Percentiles rank a stretch among this genome's conserved stretches.
Conservation (phyloP, 306 rosid species). For the Corylus heterophylla region DNA sequence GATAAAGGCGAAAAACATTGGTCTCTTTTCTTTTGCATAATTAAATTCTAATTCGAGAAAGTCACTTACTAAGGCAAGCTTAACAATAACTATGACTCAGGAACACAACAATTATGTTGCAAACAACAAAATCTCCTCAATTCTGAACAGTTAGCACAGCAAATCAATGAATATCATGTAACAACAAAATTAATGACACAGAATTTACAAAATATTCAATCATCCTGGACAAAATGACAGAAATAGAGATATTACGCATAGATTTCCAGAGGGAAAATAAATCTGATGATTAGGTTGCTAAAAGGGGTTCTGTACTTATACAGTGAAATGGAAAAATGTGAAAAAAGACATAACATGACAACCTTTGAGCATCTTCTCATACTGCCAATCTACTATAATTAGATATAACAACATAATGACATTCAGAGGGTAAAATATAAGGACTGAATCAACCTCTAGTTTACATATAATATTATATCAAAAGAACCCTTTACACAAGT, state of each 20-base stretch:
- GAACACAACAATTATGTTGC: too few relatives aligned
- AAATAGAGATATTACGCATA: background rate
- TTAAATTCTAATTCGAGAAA: too few relatives aligned
- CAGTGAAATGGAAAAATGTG: background rate
- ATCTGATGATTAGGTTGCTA: background rate
- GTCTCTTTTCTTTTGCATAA: too few relatives aligned
- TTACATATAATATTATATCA: background rate
- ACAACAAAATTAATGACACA: too few relatives aligned
- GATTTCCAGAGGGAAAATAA: background rate
- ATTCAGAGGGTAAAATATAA: background rate
- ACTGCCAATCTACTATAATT: background rate
- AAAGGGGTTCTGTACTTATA: background rate
- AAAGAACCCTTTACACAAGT: conserved; percentile 12
- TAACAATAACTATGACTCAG: too few relatives aligned
- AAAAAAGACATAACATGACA: background rate
- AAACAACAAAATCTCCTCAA: too few relatives aligned
- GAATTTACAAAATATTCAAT: background rate
- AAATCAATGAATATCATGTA: too few relatives aligned
- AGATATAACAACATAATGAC: background rate
- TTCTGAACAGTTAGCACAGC: too few relatives aligned
- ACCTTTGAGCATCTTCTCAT: background rate
- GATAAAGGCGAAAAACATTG: too few relatives aligned
- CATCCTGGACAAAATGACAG: background rate
- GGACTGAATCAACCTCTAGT: background rate
- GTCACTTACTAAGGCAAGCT: too few relatives aligned